These are phyloP conservation scores for Sporisorium graminicola DNA, from an alignment of 1,284 basidiomycete genomes.

Conservation along the genomic window DNA sequence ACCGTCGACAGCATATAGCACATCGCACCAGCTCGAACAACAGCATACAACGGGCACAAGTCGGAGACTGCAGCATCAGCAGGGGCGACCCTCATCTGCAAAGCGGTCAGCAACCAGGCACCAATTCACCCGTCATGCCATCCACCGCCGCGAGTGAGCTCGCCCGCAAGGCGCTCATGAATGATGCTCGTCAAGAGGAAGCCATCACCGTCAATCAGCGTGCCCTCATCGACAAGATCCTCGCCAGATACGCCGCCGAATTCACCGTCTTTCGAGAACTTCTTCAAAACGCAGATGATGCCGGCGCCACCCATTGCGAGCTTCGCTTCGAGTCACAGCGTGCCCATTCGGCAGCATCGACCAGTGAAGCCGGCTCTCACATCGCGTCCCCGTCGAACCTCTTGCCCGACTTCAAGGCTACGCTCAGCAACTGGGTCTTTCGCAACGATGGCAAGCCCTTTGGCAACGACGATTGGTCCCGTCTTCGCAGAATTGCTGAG, in stretches of 20 bases:
- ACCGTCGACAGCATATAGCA: background rate
- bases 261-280: conserved; percentile 85
- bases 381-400: conserved; percentile 21
- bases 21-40: background rate
- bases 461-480: conserved; percentile 66
- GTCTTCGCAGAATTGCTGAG: conserved; percentile 70
- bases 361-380: background rate
- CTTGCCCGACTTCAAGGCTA: conserved; percentile 67
- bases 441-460: conserved; percentile 81
- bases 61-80: too few species aligned
- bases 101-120: background rate
- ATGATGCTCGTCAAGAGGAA: conserved; percentile 72
- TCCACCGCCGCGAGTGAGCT: conserved; percentile 38
- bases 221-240: conserved; percentile 73
- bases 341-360: conserved; percentile 12
- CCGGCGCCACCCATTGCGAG: conserved; percentile 75
- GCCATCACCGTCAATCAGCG: conserved; percentile 95
- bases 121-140: conserved; percentile 13
- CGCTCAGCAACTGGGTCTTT: conserved; percentile 74
- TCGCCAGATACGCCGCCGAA: conserved; percentile 93
- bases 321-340: conserved; percentile 63
- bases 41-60: too few species aligned
- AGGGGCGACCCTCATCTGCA: background rate
- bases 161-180: conserved; percentile 55
- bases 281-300: conserved; percentile 95